phyloP scores from a whole-genome alignment of 495 filamentous ascomycete genomes.

The Neurospora sp. region DNA sequence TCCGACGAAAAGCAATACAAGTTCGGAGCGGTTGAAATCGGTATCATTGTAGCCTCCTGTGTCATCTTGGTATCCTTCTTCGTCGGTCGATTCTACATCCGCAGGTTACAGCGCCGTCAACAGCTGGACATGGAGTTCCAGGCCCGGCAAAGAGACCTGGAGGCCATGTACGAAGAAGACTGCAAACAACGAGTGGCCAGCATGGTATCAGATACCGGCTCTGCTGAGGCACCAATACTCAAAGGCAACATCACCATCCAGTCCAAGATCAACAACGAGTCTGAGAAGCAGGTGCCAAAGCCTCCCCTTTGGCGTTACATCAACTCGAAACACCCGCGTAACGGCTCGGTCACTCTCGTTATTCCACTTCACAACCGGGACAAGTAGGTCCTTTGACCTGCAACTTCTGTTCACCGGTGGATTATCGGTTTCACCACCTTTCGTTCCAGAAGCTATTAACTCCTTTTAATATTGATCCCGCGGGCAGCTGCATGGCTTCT shows the following conservation, averaged over 20 bases:
- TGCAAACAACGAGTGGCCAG: not conserved
- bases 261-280: not conserved
- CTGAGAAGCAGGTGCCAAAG: not conserved
- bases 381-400: not conserved
- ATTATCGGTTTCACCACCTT: not conserved
- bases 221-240: not conserved
- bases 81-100: conserved; percentile 12
- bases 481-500: not conserved
- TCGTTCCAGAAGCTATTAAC: not conserved
- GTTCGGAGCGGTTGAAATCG: conserved; percentile 12
- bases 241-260: not conserved
- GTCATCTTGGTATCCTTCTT: conserved; percentile 1
- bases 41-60: conserved; percentile 15
- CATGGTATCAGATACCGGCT: not conserved
- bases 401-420: not conserved
- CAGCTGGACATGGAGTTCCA: conserved; percentile 13
- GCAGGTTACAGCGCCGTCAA: conserved; percentile 9
- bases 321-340: conserved; percentile 12
- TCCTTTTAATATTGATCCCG: not conserved
- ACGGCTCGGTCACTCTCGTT: not conserved
- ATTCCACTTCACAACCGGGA: not conserved
- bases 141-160: not conserved
- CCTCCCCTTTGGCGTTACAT: conserved; percentile 13
- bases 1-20: not conserved
- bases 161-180: not conserved